Conservation (phyloP, 1,284 basidiomycete genomes). For the Apiotrichum akiyoshidainum region DNA sequence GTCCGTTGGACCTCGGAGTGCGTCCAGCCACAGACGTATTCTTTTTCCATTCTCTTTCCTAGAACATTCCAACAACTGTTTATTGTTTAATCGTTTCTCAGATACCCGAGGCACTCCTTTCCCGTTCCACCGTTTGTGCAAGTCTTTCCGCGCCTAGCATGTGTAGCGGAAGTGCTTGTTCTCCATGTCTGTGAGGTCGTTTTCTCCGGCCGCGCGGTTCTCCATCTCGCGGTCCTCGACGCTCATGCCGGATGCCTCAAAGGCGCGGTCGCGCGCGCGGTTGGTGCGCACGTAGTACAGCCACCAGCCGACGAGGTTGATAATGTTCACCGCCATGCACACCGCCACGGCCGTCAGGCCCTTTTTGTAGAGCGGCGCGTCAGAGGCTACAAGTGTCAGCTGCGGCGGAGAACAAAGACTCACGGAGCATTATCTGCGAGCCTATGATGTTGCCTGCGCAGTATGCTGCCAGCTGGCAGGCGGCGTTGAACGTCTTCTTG, state of each 20-base stretch:
- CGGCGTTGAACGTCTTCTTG: constrained; percentile 28
- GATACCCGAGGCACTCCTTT: no score
- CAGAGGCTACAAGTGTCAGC: no score
- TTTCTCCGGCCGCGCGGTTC: constrained; percentile 1
- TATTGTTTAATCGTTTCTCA: no score
- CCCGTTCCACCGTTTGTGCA: no score
- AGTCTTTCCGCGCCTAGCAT: no score
- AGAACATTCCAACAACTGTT: no score
- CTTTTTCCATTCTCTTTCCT: no score
- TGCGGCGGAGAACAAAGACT: no score
- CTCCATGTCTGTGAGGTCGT: constrained; percentile 13
- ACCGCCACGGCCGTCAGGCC: constrained; percentile 23
- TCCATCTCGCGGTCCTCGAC: constrained; percentile 1
- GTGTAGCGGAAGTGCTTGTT: constrained; percentile 18
- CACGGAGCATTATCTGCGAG: constrained; percentile 23
- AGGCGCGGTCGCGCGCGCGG: background rate
- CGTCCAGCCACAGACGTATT: no score
- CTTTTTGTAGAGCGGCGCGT: constrained; percentile 23
- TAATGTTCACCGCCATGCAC: constrained; percentile 8
- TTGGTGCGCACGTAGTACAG: constrained; percentile 11
- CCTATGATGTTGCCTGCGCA: constrained; percentile 29
- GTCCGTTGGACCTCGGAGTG: no score
- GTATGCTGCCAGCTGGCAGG: constrained; percentile 16
- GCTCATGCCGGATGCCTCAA: constrained; percentile 1
- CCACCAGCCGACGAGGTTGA: constrained; percentile 5